Conservation (phyloP, 768 basidiomycete species). For the Russula sp. region DNA sequence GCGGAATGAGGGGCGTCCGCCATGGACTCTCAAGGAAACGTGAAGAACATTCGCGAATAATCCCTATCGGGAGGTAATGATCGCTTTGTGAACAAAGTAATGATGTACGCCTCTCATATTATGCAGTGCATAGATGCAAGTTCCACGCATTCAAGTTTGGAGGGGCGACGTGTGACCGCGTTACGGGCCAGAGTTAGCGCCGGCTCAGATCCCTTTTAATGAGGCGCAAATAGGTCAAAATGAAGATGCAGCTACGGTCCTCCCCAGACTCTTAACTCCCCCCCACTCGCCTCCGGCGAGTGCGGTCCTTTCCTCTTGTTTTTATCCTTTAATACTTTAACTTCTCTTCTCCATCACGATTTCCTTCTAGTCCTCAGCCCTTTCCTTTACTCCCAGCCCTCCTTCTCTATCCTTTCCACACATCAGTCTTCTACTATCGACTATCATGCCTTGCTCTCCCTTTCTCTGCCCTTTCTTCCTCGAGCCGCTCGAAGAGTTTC, state of each 20-base stretch:
- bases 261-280: constrained; percentile 16
- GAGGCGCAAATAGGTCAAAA: constrained; percentile 5
- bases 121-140: constrained; percentile 9
- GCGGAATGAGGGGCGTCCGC: not conserved
- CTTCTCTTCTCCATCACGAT: constrained; percentile 24
- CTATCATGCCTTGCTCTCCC: constrained; percentile 18
- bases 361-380: constrained; percentile 27
- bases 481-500: constrained; percentile 28
- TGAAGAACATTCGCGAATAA: constrained; percentile 18
- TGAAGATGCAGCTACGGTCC: constrained; percentile 5
- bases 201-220: constrained; percentile 7
- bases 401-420: constrained; percentile 18
- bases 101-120: not conserved
- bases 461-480: constrained; percentile 14
- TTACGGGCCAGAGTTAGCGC: constrained; percentile 23
- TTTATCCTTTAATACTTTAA: constrained; percentile 25
- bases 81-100: constrained; percentile 12
- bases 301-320: constrained; percentile 21
- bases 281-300: constrained; percentile 28
- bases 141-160: constrained; percentile 9
- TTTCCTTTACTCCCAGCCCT: constrained; percentile 25
- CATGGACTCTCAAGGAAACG: constrained; percentile 1
- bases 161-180: constrained; percentile 18
- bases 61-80: not conserved
- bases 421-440: constrained; percentile 2